Base-by-base conservation (phyloP, 768 basidiomycete genomes). In the Obba rivulosa region DNA sequence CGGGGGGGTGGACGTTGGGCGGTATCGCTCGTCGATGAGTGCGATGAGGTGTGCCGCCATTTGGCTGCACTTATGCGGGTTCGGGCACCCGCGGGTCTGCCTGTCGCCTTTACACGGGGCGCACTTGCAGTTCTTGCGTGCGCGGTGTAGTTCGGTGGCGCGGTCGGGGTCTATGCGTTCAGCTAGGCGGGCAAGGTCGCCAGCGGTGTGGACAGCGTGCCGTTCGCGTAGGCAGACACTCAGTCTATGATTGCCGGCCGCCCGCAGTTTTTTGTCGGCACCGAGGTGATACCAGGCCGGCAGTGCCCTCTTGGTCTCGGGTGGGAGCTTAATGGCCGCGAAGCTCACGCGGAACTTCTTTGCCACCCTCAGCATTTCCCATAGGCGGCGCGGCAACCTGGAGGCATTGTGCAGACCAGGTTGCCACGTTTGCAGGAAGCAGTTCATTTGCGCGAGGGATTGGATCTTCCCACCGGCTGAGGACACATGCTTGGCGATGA, bases 241-340 rank as follows among this genome's bases (percentile, higher is more conserved):
- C 16, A 21, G 20, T 3, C 38, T 11, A 14, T 8, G 8, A n/a
- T 48, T 48, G 8, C 34, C 8, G 18, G 20, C 4, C 17, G 9
- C 13, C 10, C 40, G 21, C 16, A 35, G 38, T 28, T 22, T 4
- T 11, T 18, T 3, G 38, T 38, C 8, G 49, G 16, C 21, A n/a
- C 45, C 14, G 28, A 50, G 3, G 44, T 50, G 49, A 23, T 45
- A 38, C 49, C 49, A 50, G 14, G 25, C 14, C 11, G 49, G 49
- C 11, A 50, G 44, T n/a, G 4, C 10, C 22, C 10, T 7, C 16
- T 45, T 37, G 20, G 23, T 28, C 3, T 43, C 3, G 3, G 17
- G 14, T 3, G 17, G 7, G 3, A 46, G 44, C 24, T 50, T 46
- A 5, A 46, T 8, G 4, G 44, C 31, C 10, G 34, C 36, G 23